These are phyloP conservation scores for Aureobasidium sp. DNA, from an alignment of 2,329 filamentous ascomycete species.

Conservation along the genomic window DNA sequence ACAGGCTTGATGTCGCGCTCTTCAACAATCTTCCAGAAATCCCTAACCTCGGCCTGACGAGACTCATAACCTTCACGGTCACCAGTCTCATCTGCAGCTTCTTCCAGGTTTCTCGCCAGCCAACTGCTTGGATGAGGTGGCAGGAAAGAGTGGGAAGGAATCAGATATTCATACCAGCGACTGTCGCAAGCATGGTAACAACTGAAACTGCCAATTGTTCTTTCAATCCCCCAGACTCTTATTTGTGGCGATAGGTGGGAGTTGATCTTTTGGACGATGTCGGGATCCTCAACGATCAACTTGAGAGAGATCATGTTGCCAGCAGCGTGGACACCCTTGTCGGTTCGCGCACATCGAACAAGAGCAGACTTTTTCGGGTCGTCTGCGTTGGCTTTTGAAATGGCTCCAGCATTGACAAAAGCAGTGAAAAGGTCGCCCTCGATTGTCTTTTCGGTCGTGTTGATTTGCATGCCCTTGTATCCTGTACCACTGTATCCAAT, in stretches of 20 bases:
- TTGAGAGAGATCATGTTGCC: slow-evolving; percentile 94
- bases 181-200: slow-evolving; percentile 94
- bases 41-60: slow-evolving; percentile 68
- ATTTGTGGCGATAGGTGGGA: slow-evolving; percentile 78
- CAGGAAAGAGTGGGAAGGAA: slow-evolving; percentile 86
- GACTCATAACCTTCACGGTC: slow-evolving; percentile 61
- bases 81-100: slow-evolving; percentile 65
- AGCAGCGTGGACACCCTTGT: slow-evolving; percentile 95
- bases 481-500: slow-evolving; percentile 94
- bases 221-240: slow-evolving; percentile 85
- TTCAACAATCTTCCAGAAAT: slow-evolving; percentile 79
- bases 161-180: slow-evolving; percentile 92
- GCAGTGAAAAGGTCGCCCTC: slow-evolving; percentile 92
- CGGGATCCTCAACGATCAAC: slow-evolving; percentile 84
- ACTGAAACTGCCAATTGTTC: slow-evolving; percentile 85
- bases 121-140: slow-evolving; percentile 86
- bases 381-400: slow-evolving; percentile 92
- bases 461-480: slow-evolving; percentile 94
- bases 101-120: slow-evolving; percentile 74
- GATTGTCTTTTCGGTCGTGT: slow-evolving; percentile 67
- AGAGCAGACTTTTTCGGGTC: slow-evolving; percentile 95
- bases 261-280: slow-evolving; percentile 89
- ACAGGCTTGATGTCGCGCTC: slow-evolving; percentile 70
- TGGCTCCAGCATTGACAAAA: slow-evolving; percentile 83
- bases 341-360: slow-evolving; percentile 87